These are phyloP conservation scores for Spergularia marina DNA, from an alignment of 148 eudicot species.

Conservation along the genomic window DNA sequence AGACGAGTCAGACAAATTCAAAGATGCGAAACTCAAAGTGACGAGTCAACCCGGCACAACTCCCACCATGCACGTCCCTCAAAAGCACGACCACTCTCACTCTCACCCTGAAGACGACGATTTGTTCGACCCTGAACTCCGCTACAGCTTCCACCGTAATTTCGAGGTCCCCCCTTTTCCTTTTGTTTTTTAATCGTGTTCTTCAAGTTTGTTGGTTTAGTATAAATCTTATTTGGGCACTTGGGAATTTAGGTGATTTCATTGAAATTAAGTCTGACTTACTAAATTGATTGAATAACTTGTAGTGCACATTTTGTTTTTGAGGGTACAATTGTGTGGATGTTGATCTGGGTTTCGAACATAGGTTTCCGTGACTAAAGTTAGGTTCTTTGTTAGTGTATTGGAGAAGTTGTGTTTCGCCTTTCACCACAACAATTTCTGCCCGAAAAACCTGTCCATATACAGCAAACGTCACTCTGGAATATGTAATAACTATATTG, in stretches of 20 bases:
- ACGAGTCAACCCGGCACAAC: constrained; percentile 56
- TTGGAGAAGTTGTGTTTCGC: no score
- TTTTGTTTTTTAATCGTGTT: background rate
- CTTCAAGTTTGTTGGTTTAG: background rate
- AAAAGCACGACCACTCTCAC: constrained; percentile 35
- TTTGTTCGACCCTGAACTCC: constrained; percentile 76
- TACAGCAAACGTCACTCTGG: no score
- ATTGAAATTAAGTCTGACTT: background rate
- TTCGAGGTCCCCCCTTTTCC: constrained; percentile 44
- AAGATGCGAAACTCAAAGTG: constrained; percentile 66
- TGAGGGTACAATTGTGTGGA: no score
- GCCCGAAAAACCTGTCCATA: no score
- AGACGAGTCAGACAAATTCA: constrained; percentile 48
- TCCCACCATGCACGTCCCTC: constrained; percentile 82
- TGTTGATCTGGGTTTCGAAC: no score
- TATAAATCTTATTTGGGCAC: no score
- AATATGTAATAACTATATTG: background rate
- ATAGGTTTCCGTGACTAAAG: no score
- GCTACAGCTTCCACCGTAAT: constrained; percentile 82
- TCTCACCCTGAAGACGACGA: constrained; percentile 24
- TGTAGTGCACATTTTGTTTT: no score
- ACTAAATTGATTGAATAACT: no score
- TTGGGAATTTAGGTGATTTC: background rate
- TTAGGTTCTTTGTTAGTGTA: no score
- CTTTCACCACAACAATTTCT: no score